A percentile compares a stretch with the other conserved stretches of the same genome.
phyloP scores from a whole-genome alignment of 2,329 filamentous ascomycete species.

The Trichothecium roseum region DNA sequence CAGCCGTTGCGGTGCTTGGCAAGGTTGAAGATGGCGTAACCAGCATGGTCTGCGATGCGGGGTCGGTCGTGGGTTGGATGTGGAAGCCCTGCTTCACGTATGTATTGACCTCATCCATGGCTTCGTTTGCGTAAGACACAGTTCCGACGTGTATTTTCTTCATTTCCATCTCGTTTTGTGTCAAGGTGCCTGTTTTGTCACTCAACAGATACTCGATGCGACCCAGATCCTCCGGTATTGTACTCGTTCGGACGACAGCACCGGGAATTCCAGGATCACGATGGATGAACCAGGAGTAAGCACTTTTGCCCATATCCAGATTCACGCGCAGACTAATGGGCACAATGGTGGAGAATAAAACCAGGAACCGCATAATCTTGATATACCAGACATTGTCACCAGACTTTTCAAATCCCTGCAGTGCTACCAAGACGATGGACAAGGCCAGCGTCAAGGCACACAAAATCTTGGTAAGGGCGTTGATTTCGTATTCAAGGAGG shows the following conservation, averaged over 20 bases:
- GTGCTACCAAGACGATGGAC: conserved; percentile 77
- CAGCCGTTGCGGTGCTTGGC: conserved; percentile 45
- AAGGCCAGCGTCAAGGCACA: conserved; percentile 79
- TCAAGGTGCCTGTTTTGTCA: conserved; percentile 96
- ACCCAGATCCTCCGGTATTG: conserved; percentile 91
- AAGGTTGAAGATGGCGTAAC: conserved; percentile 69
- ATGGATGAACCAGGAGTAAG: conserved; percentile 94
- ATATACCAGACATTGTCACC: conserved; percentile 76
- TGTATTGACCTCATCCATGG: conserved; percentile 90
- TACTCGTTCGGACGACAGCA: conserved; percentile 90
- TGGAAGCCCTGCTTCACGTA: conserved; percentile 82
- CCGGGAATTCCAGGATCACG: conserved; percentile 80
- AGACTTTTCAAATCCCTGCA: conserved; percentile 68
- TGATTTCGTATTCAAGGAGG: conserved; percentile 90
- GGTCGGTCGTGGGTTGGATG: conserved; percentile 32
- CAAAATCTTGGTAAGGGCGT: conserved; percentile 90
- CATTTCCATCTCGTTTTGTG: conserved; percentile 97
- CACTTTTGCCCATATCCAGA: conserved; percentile 91
- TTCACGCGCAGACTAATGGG: conserved; percentile 95
- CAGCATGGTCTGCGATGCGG: conserved; percentile 37
- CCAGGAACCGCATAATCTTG: conserved; percentile 94
- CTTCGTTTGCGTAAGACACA: conserved; percentile 95
- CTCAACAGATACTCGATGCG: conserved; percentile 93
- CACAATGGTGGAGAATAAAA: conserved; percentile 98
- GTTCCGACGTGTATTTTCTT: conserved; percentile 98